phyloP scores from a whole-genome alignment of 1,284 basidiomycete genomes.

The Dichomitus squalens region DNA sequence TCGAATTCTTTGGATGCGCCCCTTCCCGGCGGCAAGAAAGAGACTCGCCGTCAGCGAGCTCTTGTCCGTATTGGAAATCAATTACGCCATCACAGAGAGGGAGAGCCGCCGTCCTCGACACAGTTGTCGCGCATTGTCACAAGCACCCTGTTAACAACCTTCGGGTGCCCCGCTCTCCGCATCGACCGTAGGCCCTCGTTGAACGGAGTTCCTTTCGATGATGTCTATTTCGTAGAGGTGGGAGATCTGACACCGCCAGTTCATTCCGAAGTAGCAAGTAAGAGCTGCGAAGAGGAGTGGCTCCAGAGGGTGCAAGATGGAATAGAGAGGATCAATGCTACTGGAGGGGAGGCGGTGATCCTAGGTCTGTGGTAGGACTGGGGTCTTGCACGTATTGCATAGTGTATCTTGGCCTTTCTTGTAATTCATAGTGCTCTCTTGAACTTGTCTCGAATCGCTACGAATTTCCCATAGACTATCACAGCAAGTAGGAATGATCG shows the following conservation, averaged over 20 bases:
- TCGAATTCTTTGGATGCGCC: conserved; percentile 35
- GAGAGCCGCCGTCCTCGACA: conserved; percentile 18
- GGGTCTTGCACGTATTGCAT: background rate
- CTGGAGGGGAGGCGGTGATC: conserved; percentile 36
- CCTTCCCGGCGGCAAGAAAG: conserved; percentile 21
- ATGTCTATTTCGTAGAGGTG: conserved; percentile 50
- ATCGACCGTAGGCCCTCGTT: conserved; percentile 67
- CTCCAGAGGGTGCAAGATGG: conserved; percentile 37
- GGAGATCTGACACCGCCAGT: conserved; percentile 25
- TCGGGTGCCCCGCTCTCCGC: conserved; percentile 41
- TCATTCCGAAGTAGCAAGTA: conserved; percentile 2
- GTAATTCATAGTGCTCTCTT: too few species aligned
- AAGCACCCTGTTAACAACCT: conserved; percentile 35
- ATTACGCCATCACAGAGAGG: conserved; percentile 1
- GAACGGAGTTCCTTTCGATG: conserved; percentile 50
- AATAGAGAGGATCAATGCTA: conserved; percentile 35
- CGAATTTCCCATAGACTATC: too few species aligned
- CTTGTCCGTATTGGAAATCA: conserved; percentile 40
- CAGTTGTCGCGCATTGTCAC: conserved; percentile 28
- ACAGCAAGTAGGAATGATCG: too few species aligned
- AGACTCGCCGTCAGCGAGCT: conserved; percentile 35
- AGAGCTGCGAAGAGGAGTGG: conserved; percentile 26
- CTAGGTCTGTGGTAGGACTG: background rate
- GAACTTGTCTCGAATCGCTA: too few species aligned
- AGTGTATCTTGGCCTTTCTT: background rate